Evolutionary conservation across 169 alveolate species (phyloP).

Genomic region (Plasmodium yoelii): DNA sequence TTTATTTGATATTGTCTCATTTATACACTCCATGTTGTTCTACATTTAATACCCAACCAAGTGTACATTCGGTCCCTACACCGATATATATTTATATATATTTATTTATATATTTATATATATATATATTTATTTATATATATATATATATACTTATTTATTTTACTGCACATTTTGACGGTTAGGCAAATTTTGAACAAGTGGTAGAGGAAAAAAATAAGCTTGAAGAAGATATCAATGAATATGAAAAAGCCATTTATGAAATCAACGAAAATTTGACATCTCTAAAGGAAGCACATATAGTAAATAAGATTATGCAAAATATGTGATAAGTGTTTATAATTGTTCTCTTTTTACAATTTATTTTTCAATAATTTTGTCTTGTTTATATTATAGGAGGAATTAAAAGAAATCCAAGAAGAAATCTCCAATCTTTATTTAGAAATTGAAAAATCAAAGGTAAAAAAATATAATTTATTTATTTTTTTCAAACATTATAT

Average conservation of each 20-base stretch:
- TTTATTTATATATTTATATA: too few species aligned
- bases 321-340: neutral
- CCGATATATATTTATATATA: too few species aligned
- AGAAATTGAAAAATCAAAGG: constrained; percentile 17
- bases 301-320: constrained; percentile 3
- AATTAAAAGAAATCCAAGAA: constrained; percentile 59
- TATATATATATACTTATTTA: too few species aligned
- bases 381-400: constrained; percentile 13
- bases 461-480: neutral
- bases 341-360: neutral
- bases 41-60: neutral
- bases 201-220: constrained; percentile 45
- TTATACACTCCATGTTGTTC: neutral
- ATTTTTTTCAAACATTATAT: neutral
- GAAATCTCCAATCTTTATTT: constrained; percentile 37
- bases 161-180: too few species aligned
- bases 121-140: too few species aligned
- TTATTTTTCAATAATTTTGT: neutral
- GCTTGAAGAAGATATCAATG: constrained; percentile 17
- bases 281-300: constrained; percentile 48
- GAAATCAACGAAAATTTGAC: constrained; percentile 56
- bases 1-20: neutral
- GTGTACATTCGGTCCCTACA: too few species aligned
- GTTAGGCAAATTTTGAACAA: constrained; percentile 35
- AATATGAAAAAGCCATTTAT: constrained; percentile 47